Evolutionary conservation across 768 basidiomycete genomes (phyloP), one percentile per base, ranked within the genome.

Genomic region (Auriscalpium orientale): DNA sequence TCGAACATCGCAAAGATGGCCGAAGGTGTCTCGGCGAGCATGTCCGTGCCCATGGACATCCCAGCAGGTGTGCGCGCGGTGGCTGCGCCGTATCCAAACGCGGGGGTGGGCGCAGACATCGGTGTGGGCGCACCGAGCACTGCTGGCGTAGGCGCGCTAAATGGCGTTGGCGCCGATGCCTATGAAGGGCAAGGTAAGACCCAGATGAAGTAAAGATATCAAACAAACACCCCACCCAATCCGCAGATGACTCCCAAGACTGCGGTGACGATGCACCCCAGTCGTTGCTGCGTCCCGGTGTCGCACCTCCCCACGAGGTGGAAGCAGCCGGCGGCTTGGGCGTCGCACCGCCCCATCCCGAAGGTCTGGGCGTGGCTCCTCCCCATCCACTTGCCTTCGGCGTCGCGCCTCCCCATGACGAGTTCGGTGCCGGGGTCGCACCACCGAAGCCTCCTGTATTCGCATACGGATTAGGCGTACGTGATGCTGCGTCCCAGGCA

Each of bases 401-500:
- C 22, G 50, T 66, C 36, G 52, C 58, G 53, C 55, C 58, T 54
- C 61, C 65, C 62, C 36, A 60, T 44, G n/a, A 60, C 43, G 36
- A 53, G 49, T 12, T 59, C 52, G 28, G 51, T 55, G 10, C 54
- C 66, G 43, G 55, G 55, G 28, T 68, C 69, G 46, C 34, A 18
- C 34, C 33, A 35, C 50, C 33, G 18, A 16, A 20, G 16, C 77
- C 72, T 9, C 74, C 74, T 48, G 66, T 69, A 49, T 66, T 57
- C 35, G 53, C 70, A 56, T 80, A 76, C 0, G 82, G 80, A 59
- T 83, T 83, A 8, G 84, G 84, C 3, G 83, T 85, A 12, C 76
- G 73, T 1, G 78, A 71, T 0, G 72, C 68, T 6, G 72, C 69
- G 55, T 71, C 73, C 82, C 77, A 83, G 20, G 78, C 79, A 0